These are phyloP conservation scores for Immersiporthe knoxdaviesiana DNA, from an alignment of 2,329 filamentous ascomycete genomes.

Conservation along the genomic window DNA sequence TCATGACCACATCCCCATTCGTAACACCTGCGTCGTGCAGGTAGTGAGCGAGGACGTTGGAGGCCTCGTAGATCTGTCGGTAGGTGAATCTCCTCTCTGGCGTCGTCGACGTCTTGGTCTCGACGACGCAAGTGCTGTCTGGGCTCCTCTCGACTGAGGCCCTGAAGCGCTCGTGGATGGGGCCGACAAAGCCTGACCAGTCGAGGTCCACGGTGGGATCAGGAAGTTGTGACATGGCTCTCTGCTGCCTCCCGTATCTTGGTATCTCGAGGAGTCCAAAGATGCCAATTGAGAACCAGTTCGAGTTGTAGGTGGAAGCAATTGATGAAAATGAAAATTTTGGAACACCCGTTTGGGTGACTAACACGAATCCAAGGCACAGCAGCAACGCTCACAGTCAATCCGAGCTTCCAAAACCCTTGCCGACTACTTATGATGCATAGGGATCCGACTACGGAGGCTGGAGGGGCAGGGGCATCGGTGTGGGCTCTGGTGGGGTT, in stretches of 20 bases:
- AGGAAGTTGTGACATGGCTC: slow-evolving; percentile 45
- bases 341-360: slow-evolving; percentile 15
- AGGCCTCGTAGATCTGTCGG: slow-evolving; percentile 81
- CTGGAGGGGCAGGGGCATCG: not conserved
- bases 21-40: slow-evolving; percentile 73
- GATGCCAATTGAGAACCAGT: not conserved
- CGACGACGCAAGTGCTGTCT: slow-evolving; percentile 55
- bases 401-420: slow-evolving; percentile 23
- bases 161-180: slow-evolving; percentile 73
- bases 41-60: slow-evolving; percentile 80
- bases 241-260: not conserved
- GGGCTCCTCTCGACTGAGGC: slow-evolving; percentile 70
- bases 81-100: slow-evolving; percentile 77
- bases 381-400: slow-evolving; percentile 11
- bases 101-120: slow-evolving; percentile 50
- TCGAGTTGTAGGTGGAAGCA: slow-evolving; percentile 5
- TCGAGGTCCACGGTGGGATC: slow-evolving; percentile 70
- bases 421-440: slow-evolving; percentile 22
- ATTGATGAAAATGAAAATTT: slow-evolving; percentile 21
- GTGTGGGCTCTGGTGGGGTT: not conserved
- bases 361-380: slow-evolving; percentile 20
- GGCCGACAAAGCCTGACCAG: slow-evolving; percentile 66
- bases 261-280: not conserved
- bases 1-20: slow-evolving; percentile 89
- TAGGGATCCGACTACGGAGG: slow-evolving; percentile 25